These are phyloP conservation scores for Aspergillus unguis DNA, from an alignment of 2,329 filamentous ascomycete genomes.

Conservation along the genomic window DNA sequence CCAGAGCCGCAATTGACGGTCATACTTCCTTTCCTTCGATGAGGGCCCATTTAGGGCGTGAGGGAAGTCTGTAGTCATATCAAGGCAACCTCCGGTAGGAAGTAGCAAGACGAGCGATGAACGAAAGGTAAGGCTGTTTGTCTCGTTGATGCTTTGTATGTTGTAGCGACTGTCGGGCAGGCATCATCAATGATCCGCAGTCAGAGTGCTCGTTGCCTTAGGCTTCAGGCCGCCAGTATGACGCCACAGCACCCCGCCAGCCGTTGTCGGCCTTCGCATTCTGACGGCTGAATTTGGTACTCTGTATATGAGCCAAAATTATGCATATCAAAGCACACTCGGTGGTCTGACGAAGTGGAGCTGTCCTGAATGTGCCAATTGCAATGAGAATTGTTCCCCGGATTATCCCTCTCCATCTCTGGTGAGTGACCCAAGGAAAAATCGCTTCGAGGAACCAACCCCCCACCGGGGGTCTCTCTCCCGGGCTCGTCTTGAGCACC, in stretches of 20 bases:
- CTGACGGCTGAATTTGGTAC: neutral
- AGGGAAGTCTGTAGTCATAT: conserved; percentile 38
- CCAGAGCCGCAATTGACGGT: conserved; percentile 92
- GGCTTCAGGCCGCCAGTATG: conserved; percentile 11
- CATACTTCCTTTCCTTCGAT: conserved; percentile 75
- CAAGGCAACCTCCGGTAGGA: neutral
- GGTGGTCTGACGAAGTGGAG: neutral
- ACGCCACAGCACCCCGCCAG: conserved; percentile 16
- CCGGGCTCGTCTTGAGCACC: conserved; percentile 11
- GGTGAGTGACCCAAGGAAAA: conserved; percentile 10
- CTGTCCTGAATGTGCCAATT: conserved; percentile 1
- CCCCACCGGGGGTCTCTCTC: conserved; percentile 16
- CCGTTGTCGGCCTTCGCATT: neutral
- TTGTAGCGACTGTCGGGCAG: neutral
- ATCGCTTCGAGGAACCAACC: conserved; percentile 4
- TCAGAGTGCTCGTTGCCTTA: conserved; percentile 4
- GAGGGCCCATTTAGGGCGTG: conserved; percentile 47
- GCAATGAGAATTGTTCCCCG: conserved; percentile 7
- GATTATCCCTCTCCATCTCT: conserved; percentile 1
- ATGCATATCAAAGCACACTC: neutral
- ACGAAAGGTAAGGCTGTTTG: neutral
- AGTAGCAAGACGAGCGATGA: neutral
- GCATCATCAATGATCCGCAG: conserved; percentile 8
- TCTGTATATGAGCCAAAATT: neutral
- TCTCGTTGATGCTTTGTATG: neutral